phyloP scores from a whole-genome alignment of 768 basidiomycete genomes.

The Vararia minispora region DNA sequence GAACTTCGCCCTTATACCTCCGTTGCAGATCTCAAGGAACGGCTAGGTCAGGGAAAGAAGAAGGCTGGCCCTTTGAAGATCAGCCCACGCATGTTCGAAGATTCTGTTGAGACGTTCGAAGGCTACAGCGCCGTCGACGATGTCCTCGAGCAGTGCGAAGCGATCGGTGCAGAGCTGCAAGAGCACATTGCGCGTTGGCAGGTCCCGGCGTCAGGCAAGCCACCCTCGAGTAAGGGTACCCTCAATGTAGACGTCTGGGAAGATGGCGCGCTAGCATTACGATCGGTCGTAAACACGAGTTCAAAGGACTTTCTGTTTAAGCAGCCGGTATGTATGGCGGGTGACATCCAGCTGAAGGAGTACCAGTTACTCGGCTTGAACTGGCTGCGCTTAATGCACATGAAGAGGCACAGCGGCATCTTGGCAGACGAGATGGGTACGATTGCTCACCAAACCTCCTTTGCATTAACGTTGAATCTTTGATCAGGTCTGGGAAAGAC shows the following conservation, averaged over 20 bases:
- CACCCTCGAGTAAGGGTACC: slow-evolving; percentile 28
- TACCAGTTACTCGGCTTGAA: slow-evolving; percentile 97
- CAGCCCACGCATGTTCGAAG: slow-evolving; percentile 84
- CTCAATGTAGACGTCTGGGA: slow-evolving; percentile 28
- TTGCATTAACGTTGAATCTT: slow-evolving; percentile 3
- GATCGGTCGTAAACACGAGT: slow-evolving; percentile 34
- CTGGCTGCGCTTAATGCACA: slow-evolving; percentile 87
- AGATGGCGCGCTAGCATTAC: slow-evolving; percentile 55
- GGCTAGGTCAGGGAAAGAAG: slow-evolving; percentile 80
- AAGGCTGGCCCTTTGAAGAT: slow-evolving; percentile 75
- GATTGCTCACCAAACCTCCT: too few species aligned
- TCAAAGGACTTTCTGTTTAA: slow-evolving; percentile 57
- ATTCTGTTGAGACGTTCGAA: slow-evolving; percentile 72
- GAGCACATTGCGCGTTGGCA: slow-evolving; percentile 72
- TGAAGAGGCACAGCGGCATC: slow-evolving; percentile 78
- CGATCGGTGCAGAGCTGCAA: slow-evolving; percentile 66
- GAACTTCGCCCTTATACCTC: slow-evolving; percentile 71
- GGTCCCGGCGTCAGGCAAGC: slow-evolving; percentile 19
- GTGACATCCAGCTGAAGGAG: slow-evolving; percentile 77
- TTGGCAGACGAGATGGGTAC: slow-evolving; percentile 98
- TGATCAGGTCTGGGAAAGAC: slow-evolving; percentile 89
- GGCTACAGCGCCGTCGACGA: slow-evolving; percentile 84
- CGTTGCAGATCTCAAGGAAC: slow-evolving; percentile 61
- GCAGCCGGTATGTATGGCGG: slow-evolving; percentile 61
- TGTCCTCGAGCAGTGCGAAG: slow-evolving; percentile 82